phyloP scores from a whole-genome alignment of 345 rosid genomes.

The Rubroshorea leprosula region DNA sequence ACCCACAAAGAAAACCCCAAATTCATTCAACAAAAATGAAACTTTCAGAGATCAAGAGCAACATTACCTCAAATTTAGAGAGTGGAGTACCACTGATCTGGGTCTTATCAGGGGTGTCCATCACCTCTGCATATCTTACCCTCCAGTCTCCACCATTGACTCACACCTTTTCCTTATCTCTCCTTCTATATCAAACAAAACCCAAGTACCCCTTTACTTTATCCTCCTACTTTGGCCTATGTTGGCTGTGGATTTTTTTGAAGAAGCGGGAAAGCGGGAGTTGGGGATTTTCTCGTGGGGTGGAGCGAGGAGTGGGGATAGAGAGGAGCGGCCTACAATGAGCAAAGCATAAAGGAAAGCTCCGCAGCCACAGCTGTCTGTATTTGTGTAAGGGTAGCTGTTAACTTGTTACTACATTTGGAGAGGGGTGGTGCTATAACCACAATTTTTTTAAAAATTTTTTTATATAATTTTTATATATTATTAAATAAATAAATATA shows the following conservation, averaged over 20 bases:
- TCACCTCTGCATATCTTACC: constrained; percentile 21
- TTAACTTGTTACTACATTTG: neutral
- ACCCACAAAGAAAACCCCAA: no score
- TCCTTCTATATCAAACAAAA: neutral
- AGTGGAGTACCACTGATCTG: constrained; percentile 56
- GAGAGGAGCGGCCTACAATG: neutral
- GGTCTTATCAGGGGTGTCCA: constrained; percentile 73
- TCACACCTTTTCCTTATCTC: neutral
- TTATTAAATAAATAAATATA: no score
- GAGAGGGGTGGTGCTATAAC: no score
- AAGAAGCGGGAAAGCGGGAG: constrained; percentile 59
- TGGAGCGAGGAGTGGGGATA: constrained; percentile 1
- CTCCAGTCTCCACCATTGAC: neutral
- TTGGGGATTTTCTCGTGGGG: constrained; percentile 27
- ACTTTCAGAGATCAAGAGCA: constrained; percentile 1
- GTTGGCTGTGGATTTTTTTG: neutral
- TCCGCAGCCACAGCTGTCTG: constrained; percentile 33
- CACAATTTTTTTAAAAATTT: no score
- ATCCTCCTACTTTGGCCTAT: neutral
- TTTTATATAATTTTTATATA: no score
- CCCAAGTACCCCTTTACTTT: constrained; percentile 4
- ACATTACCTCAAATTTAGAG: constrained; percentile 73
- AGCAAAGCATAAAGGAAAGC: constrained; percentile 3
- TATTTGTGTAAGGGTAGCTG: neutral
- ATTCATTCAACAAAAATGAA: neutral